Evolutionary conservation across 2,329 filamentous ascomycete genomes (phyloP).

Genomic region (Magnaporthales sp.): DNA sequence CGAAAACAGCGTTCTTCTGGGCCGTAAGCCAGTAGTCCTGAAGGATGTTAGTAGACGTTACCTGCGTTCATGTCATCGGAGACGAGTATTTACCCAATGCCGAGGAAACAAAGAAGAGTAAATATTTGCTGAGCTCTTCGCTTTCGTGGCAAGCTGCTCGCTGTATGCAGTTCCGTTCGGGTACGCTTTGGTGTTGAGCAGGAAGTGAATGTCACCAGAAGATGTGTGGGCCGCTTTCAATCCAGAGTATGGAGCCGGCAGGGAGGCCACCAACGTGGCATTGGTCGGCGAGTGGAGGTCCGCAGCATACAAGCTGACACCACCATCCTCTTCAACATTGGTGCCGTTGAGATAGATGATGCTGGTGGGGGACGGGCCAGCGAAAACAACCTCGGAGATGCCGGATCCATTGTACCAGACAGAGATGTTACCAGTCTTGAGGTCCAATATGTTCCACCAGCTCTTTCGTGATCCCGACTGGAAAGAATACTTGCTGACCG

Average conservation of each 20-base stretch:
- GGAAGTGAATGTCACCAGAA: slow-evolving; percentile 25
- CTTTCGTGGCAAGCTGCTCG: slow-evolving; percentile 33
- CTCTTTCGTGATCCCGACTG: slow-evolving; percentile 36
- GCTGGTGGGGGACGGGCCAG: slow-evolving; percentile 40
- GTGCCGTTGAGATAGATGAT: slow-evolving; percentile 40
- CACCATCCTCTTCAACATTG: slow-evolving; percentile 32
- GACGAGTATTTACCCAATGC: slow-evolving; percentile 36
- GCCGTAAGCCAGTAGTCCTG: slow-evolving; percentile 42
- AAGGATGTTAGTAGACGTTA: not conserved
- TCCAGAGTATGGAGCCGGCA: slow-evolving; percentile 28
- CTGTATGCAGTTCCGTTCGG: slow-evolving; percentile 51
- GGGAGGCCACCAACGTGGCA: slow-evolving; percentile 23
- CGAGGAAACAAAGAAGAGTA: slow-evolving; percentile 49
- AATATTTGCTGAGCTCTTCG: slow-evolving; percentile 41
- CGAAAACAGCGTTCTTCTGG: slow-evolving; percentile 50
- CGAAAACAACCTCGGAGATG: slow-evolving; percentile 44
- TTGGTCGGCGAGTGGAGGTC: slow-evolving; percentile 19
- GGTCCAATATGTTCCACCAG: slow-evolving; percentile 46
- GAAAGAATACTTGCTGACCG: slow-evolving; percentile 50
- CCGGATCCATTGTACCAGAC: slow-evolving; percentile 42
- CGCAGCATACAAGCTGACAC: slow-evolving; percentile 28
- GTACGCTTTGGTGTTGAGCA: slow-evolving; percentile 42
- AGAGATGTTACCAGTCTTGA: slow-evolving; percentile 41
- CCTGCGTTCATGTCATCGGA: not conserved
- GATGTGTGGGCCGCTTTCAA: slow-evolving; percentile 23